Evolutionary conservation across 2,329 filamentous ascomycete species (phyloP), one percentile per base, ranked within the genome.

Genomic region (Colletotrichum tropicale): DNA sequence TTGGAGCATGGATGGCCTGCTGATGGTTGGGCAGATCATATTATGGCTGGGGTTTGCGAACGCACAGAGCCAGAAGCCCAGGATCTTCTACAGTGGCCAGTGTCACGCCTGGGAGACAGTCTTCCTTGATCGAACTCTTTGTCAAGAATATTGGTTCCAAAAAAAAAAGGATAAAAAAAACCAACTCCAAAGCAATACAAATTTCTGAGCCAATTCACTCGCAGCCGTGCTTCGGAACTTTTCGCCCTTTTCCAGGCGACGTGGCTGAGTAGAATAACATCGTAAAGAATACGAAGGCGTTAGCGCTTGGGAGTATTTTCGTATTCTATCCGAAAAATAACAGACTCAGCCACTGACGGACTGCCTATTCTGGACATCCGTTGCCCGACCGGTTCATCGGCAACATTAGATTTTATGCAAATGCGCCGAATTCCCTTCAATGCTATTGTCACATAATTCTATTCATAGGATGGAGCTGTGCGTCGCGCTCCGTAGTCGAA

Each of bases 381-480:
- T 48, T 48, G 43, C 18, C 2, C 38, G 3, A 43, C 38, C 3
- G 28, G 3, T 3, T 30, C 28, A 3, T 30, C 28, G 3, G 1
- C 28, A 30, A 30, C 8, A 30, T 30, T 3, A 16, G 34, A 2
- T 5, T 48, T 48, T 21, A 21, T 48, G 43, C 43, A 21, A 2
- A 21, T 48, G n/a, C 0, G 0, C 18, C 0, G 38, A 12, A 43
- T 43, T 43, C 0, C 0, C 18, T n/a, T 0, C n/a, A 0, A 8
- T 21, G 6, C 1, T 21, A 0, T 48, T 21, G 0, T 48, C n/a
- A 48, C n/a, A n/a, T 43, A 4, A 12, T 13, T 48, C 0, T 21
- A 21, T 21, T 48, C 6, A 21, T 0, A 48, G 10, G 0, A 48
- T 48, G 3, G 1, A 21, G 10, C 0, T 21, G 18, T 48, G 43